Evolutionary conservation across 805 yeast genomes (phyloP), one percentile per base, ranked within the genome.

Genomic region (Candida vartiovaarae): DNA sequence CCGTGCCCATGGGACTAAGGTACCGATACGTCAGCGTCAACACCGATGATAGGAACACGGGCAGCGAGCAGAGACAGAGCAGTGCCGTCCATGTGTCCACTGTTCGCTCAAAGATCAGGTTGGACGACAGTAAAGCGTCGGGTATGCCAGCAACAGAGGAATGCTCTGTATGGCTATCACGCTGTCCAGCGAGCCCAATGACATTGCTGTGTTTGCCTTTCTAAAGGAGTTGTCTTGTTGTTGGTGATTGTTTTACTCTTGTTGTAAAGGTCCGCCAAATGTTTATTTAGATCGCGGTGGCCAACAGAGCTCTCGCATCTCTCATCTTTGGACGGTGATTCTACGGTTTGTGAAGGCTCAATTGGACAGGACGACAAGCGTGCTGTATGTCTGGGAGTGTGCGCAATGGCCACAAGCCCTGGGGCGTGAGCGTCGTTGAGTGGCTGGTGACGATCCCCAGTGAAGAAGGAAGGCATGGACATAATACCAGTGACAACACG

Each of bases 111-210:
- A 43, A 31, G 20, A 55, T 43, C 36, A 58, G 43, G 37, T 47
- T 54, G 3, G 58, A 50, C 0, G 59, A 50, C 8, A 59, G 43
- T 4, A 59, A 37, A 47, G 36, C 0, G 62, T 57, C 4, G 62
- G 62, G 31, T 46, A 59, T 6, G 61, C 61, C 39, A 59, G 49
- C 2, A 59, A 49, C 23, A 57, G 32, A 0, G 62, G 62, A 3
- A 57, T 48, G 3, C 49, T 44, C 27, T 51, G 55, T 8, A 56
- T 52, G 30, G 51, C 51, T 8, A 53, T 26, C 49, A 56, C 39
- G 60, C 61, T n/a, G 56, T 63, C 29, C 36, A 43, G 24, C 6
- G 35, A n/a, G 8, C 33, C 34, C 40, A 37, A 24, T 25, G 38
- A 20, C 30, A 25, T 26, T 34, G 15, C 30, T 39, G 42, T 28